Evolutionary conservation across 1,284 basidiomycete genomes (phyloP), one percentile per base, ranked within the genome.

Genomic region (Cutaneotrichosporon cyanovorans): DNA sequence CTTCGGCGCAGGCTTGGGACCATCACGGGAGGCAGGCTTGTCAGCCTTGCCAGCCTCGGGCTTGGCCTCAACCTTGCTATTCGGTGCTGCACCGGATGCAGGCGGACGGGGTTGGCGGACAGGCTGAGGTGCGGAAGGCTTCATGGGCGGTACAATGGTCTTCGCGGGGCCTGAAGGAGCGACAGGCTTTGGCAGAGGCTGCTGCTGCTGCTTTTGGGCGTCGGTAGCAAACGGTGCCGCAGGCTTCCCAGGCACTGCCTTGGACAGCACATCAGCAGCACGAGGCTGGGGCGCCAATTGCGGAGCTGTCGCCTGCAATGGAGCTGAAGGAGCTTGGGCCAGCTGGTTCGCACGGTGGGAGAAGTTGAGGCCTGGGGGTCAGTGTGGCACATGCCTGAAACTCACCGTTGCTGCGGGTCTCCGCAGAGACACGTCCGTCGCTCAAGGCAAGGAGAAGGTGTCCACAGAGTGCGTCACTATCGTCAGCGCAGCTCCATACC

Each of bases 381-480:
- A 48, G 32, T 42, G 8, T 5, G 28, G 2, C 8, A 9, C 14
- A 6, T 9, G 15, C 14, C 6, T 25, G 20, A 14, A n/a, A 44
- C 76, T 45, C 49, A 84, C 91, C 93, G 76, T 92, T 87, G 60
- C 85, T 87, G 70, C 86, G 90, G 57, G 91, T 78, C 68, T 97
- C 92, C 0, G 86, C 85, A 51, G 86, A 89, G 36, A 99, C 81
- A 36, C 93, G 77, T 2, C 92, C 91, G 52, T 96, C 91, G 57
- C 83, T 84, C 60, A 98, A 75, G 56, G 93, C 88, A 38, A 99
- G 74, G 1, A 96, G 74, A 34, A 98, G 78, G 15, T 81, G 82
- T 2, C 93, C 95, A 57, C 86, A 93, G 1, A 87, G 84, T 8
- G 92, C 93, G 63, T 98, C 93, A 50, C 92, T 90, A 34, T 9